Conservation (phyloP, 805 yeast genomes). For the Starmerella tilneyi region DNA sequence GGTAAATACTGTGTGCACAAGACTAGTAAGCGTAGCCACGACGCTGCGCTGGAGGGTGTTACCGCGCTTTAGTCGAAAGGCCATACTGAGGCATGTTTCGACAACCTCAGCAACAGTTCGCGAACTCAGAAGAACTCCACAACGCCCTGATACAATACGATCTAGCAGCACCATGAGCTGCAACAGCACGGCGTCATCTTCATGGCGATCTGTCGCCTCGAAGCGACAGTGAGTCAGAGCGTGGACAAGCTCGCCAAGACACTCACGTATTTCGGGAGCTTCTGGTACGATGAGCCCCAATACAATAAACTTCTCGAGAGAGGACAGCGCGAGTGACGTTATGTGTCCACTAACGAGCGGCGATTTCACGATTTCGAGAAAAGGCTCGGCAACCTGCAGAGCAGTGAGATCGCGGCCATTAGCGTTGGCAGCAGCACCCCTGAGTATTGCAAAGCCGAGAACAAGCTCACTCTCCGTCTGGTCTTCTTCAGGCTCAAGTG, state of each 20-base stretch:
- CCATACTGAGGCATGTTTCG: conserved; percentile 82
- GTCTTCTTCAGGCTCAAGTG: too few species aligned
- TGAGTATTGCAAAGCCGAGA: conserved; percentile 67
- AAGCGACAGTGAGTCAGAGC: conserved; percentile 89
- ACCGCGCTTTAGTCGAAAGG: conserved; percentile 83
- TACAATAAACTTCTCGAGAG: conserved; percentile 62
- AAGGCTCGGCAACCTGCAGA: conserved; percentile 72
- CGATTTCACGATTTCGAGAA: conserved; percentile 69
- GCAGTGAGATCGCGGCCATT: conserved; percentile 53
- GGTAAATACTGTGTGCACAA: conserved; percentile 19
- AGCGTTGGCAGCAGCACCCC: conserved; percentile 51
- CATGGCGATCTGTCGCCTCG: conserved; percentile 85
- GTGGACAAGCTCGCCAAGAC: conserved; percentile 55
- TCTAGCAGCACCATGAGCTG: conserved; percentile 73
- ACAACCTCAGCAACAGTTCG: conserved; percentile 78
- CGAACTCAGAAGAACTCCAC: conserved; percentile 61
- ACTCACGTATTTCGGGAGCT: conserved; percentile 46
- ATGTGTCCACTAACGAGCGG: conserved; percentile 78
- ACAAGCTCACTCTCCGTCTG: conserved; percentile 56
- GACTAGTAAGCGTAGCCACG: conserved; percentile 31
- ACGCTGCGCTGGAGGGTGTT: conserved; percentile 85
- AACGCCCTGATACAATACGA: conserved; percentile 49
- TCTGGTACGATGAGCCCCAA: conserved; percentile 52
- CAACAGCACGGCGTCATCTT: conserved; percentile 82
- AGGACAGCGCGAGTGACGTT: conserved; percentile 67